Conservation (phyloP, 768 basidiomycete genomes). For the Hypsizygus marmoreus region DNA sequence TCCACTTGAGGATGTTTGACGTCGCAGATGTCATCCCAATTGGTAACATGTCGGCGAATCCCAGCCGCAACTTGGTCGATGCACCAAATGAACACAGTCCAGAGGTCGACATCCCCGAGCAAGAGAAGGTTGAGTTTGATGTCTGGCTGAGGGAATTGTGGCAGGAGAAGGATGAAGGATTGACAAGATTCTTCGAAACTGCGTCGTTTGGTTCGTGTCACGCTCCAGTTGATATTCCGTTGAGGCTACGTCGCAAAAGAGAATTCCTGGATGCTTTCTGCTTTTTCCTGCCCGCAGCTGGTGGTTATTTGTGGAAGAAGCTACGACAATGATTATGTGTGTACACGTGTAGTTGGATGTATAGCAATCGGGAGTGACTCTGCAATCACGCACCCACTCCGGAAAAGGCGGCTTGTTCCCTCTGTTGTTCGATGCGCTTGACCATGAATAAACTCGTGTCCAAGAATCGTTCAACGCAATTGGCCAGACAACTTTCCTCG, state of each 20-base stretch:
- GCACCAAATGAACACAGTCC: conserved; percentile 25
- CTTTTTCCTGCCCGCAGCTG: conserved; percentile 63
- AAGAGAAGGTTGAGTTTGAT: conserved; percentile 73
- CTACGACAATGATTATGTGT: conserved; percentile 29
- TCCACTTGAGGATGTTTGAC: conserved; percentile 83
- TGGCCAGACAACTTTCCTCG: conserved; percentile 81
- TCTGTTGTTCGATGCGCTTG: conserved; percentile 57
- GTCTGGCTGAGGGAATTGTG: conserved; percentile 81
- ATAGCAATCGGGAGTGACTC: not conserved
- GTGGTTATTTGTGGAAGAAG: conserved; percentile 50
- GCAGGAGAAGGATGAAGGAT: conserved; percentile 80
- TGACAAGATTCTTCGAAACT: conserved; percentile 64
- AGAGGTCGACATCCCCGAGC: conserved; percentile 53
- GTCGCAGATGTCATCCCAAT: conserved; percentile 70
- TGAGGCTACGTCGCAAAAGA: conserved; percentile 51
- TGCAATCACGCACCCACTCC: conserved; percentile 9
- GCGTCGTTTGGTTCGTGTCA: conserved; percentile 43
- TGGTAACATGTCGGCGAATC: conserved; percentile 50
- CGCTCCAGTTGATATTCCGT: conserved; percentile 52
- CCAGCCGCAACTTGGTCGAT: conserved; percentile 28
- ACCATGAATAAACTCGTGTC: conserved; percentile 86
- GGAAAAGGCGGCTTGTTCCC: conserved; percentile 22
- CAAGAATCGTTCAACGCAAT: conserved; percentile 92
- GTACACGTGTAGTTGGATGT: conserved; percentile 1
- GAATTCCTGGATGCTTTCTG: conserved; percentile 72